Evolutionary conservation across 192 early-diverging fungal species (phyloP), one percentile per base, ranked within the genome.

Genomic region (Jimgerdemannia flammicorona): DNA sequence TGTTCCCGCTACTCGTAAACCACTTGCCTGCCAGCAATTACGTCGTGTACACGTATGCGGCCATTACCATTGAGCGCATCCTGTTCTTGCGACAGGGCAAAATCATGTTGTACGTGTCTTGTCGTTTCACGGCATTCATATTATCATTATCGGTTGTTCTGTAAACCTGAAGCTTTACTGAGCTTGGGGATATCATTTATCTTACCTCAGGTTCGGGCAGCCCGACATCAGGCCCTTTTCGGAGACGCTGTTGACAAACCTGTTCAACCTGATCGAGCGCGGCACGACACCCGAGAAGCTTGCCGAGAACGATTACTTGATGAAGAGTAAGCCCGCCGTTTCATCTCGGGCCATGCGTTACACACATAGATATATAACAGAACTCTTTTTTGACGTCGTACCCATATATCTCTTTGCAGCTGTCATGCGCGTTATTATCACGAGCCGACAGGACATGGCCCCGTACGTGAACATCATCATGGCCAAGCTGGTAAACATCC

Each of bases 261-360:
- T 97, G 42, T 97, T 97, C 78, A 86, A 85, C 8, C 79, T 92
- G 41, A 90, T 99, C 69, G 93, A 93, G 72, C 82, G 81, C 71
- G 92, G 88, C 17, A 87, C 88, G 64, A 91, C 93, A 29, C 95
- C 98, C 3, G 94, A 94, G 72, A 97, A 96, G 79, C 82, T 99
- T 75, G 95, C 98, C 0, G 98, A 98, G 76, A 98, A 98, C 78
- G 96, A 98, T 81, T 97, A 96, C 74, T 74, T 96, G 74, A 99
- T 99, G 94, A 95, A 94, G 82, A 83, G 93, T 92, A 81, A 66
- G 66, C 69, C 19, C 8, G 67, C 8, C 7, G 40, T 69, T 29
- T 29, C 29, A 29, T 29, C 29, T 29, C 29, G 29, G 29, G 1
- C 29, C 29, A 29, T 29, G 29, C 29, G 29, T 29, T 29, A 29